Percentiles rank a stretch among this genome's conserved stretches.
Conservation (phyloP, 2,329 filamentous ascomycete genomes). For the Cladosporium sphaerospermum region DNA sequence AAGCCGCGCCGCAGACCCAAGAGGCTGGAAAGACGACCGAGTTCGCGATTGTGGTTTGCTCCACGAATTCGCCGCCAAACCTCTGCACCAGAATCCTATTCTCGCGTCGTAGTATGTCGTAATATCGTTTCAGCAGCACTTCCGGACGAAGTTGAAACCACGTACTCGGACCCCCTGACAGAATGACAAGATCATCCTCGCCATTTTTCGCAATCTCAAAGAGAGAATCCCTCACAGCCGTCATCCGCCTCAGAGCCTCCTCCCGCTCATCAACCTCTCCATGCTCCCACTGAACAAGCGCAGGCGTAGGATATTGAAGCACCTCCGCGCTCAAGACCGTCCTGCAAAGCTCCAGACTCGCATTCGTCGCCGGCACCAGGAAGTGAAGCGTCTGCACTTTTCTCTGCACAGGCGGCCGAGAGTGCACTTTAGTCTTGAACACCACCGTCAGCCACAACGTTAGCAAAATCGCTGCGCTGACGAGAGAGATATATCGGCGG, state of each 20-base stretch:
- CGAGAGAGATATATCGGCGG: not conserved
- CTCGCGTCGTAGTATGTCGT: conserved; percentile 36
- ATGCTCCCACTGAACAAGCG: conserved; percentile 12
- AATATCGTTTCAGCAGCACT: conserved; percentile 56
- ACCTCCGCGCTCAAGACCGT: conserved; percentile 11
- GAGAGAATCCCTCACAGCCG: conserved; percentile 15
- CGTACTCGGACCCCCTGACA: conserved; percentile 56
- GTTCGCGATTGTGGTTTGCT: conserved; percentile 30
- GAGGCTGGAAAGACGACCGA: conserved; percentile 2
- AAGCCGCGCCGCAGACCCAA: not conserved
- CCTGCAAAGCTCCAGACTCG: conserved; percentile 4
- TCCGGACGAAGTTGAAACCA: conserved; percentile 59
- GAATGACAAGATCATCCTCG: conserved; percentile 52
- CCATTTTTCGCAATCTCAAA: conserved; percentile 2
- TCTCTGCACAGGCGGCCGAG: not conserved
- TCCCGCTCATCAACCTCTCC: not conserved
- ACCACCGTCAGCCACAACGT: not conserved
- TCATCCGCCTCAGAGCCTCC: conserved; percentile 9
- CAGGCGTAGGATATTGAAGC: conserved; percentile 14
- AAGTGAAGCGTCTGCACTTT: conserved; percentile 6
- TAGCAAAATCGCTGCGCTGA: not conserved
- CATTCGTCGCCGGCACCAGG: not conserved
- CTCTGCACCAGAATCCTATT: conserved; percentile 41
- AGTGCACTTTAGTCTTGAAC: not conserved
- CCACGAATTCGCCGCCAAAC: conserved; percentile 6